Percentiles rank a stretch among this genome's conserved stretches.
Evolutionary conservation across 495 filamentous ascomycete species (phyloP).

Genomic region (Talaromyces trachyspermus): DNA sequence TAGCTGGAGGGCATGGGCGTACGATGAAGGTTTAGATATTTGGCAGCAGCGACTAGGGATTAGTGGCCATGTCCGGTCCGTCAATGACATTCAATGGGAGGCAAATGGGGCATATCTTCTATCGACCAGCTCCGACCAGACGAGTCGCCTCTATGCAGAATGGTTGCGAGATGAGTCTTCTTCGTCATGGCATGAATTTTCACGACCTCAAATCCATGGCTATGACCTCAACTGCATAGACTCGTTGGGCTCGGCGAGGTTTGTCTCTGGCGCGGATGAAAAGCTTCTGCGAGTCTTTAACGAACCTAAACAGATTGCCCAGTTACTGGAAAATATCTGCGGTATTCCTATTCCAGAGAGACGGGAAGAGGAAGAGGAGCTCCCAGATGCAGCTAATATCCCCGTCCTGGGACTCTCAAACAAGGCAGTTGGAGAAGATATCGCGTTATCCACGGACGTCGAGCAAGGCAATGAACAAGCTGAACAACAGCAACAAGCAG

Average conservation of each 20-base stretch:
- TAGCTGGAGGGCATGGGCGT: conserved; percentile 81
- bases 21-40: conserved; percentile 43
- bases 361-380: conserved; percentile 30
- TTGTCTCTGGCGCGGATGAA: conserved; percentile 96
- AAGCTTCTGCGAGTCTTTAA: conserved; percentile 94
- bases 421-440: conserved; percentile 66
- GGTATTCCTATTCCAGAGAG: too few relatives aligned
- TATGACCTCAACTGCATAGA: conserved; percentile 96
- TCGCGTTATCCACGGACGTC: conserved; percentile 40
- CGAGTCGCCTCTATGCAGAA: conserved; percentile 82
- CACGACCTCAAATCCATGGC: conserved; percentile 93
- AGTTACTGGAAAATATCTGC: conserved; percentile 61
- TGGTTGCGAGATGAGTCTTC: conserved; percentile 52
- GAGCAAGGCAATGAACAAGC: conserved; percentile 18
- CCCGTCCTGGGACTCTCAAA: conserved; percentile 95
- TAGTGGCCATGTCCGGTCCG: conserved; percentile 74
- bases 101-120: conserved; percentile 76
- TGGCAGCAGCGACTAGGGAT: conserved; percentile 76
- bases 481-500: conserved; percentile 14
- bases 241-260: conserved; percentile 58
- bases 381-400: conserved; percentile 85
- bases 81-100: conserved; percentile 78
- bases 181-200: conserved; percentile 86
- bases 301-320: conserved; percentile 75
- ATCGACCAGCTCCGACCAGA: conserved; percentile 87